These are phyloP conservation scores for Groenewaldozyma tartarivorans DNA, from an alignment of 805 yeast genomes.

Conservation along the genomic window DNA sequence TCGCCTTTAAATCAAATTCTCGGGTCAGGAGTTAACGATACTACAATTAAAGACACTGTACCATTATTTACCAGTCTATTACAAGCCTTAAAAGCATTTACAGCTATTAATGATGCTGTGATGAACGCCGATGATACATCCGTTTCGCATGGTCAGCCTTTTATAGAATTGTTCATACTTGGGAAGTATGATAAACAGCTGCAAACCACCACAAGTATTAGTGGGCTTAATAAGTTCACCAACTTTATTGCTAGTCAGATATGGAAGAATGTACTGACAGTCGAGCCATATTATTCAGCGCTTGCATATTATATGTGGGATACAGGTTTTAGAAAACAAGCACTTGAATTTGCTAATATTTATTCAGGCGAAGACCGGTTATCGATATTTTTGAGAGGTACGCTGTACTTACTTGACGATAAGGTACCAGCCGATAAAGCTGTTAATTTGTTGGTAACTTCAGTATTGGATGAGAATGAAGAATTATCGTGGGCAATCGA, in stretches of 20 bases:
- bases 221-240: not conserved
- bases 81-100: slow-evolving; percentile 6
- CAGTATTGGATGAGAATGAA: not conserved
- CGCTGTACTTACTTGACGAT: slow-evolving; percentile 19
- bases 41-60: not conserved
- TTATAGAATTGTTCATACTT: not conserved
- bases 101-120: slow-evolving; percentile 2
- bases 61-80: slow-evolving; percentile 1
- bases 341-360: slow-evolving; percentile 6
- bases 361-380: slow-evolving; percentile 8
- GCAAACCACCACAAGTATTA: not conserved
- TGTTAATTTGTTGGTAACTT: not conserved
- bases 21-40: not conserved
- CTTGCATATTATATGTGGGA: not conserved
- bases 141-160: not conserved
- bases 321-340: slow-evolving; percentile 1
- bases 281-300: not conserved
- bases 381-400: slow-evolving; percentile 21
- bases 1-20: not conserved
- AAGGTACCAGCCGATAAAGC: not conserved
- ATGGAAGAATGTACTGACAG: not conserved
- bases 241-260: not conserved
- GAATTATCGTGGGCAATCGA: not conserved
- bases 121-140: not conserved
- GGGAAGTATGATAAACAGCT: not conserved